These are phyloP conservation scores for Berkeleyomyces basicola DNA, from an alignment of 2,329 filamentous ascomycete genomes.

Conservation along the genomic window DNA sequence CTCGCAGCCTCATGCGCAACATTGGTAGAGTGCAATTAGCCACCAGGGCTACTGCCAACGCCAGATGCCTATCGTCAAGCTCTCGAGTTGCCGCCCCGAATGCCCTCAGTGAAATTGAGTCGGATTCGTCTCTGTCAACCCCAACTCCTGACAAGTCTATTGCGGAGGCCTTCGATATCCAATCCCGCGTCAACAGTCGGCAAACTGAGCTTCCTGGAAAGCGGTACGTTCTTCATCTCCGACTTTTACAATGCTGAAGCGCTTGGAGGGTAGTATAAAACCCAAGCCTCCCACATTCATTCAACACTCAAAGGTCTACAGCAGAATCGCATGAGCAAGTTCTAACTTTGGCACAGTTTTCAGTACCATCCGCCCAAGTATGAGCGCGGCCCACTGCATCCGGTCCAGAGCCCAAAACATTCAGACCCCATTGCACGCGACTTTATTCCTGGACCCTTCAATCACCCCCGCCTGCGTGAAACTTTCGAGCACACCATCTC, in stretches of 20 bases:
- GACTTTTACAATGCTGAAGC: not conserved
- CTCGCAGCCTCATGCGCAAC: conserved; percentile 15
- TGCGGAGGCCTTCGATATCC: conserved; percentile 26
- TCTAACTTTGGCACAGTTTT: conserved; percentile 43
- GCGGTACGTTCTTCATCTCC: conserved; percentile 23
- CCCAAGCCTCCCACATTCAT: not conserved
- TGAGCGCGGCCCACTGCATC: conserved; percentile 83
- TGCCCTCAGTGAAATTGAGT: conserved; percentile 12
- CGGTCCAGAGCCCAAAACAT: conserved; percentile 71
- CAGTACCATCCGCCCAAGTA: conserved; percentile 90
- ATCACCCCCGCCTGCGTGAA: conserved; percentile 69
- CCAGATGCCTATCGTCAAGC: conserved; percentile 10
- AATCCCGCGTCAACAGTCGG: conserved; percentile 22
- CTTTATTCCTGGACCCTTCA: conserved; percentile 84
- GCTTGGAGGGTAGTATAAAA: not conserved
- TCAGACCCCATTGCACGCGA: conserved; percentile 78
- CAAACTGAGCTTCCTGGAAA: conserved; percentile 29
- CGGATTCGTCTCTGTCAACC: conserved; percentile 20
- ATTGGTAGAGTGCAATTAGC: conserved; percentile 8
- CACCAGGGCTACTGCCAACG: conserved; percentile 15
- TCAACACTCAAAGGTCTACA: not conserved
- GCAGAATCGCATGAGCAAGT: not conserved
- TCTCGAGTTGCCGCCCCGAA: conserved; percentile 5
- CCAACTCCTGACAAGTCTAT: conserved; percentile 25
- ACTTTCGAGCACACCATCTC: conserved; percentile 79